A percentile compares a stretch with the other conserved stretches of the same genome.
Evolutionary conservation across 202 grass and related monocot species (phyloP).

Genomic region (Eragrostis tef): DNA sequence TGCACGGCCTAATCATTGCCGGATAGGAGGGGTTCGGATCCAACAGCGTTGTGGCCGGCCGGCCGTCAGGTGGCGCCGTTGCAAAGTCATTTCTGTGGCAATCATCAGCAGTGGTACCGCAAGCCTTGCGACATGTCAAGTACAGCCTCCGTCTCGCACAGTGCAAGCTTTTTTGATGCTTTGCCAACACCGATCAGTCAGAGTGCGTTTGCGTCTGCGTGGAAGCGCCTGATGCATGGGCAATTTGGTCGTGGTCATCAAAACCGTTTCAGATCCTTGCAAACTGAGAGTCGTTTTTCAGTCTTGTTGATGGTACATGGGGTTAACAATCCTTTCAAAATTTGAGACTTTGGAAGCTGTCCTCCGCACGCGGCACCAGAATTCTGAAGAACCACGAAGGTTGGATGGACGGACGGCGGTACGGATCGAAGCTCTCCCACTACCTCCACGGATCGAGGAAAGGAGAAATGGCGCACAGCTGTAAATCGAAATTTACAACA

Average conservation of each 20-base stretch:
- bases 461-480: not conserved
- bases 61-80: not conserved
- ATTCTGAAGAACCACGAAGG: not conserved
- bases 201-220: too few species aligned
- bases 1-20: constrained; percentile 17
- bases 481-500: not conserved
- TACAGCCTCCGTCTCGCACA: constrained; percentile 16
- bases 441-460: not conserved
- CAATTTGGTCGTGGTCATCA: too few species aligned
- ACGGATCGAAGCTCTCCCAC: not conserved
- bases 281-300: not conserved
- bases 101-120: not conserved
- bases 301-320: not conserved
- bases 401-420: not conserved
- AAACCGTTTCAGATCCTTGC: too few species aligned
- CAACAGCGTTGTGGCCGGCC: not conserved
- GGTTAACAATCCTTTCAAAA: not conserved
- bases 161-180: too few species aligned
- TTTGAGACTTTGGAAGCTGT: not conserved
- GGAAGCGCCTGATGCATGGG: too few species aligned
- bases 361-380: too few species aligned
- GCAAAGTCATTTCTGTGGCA: constrained; percentile 2
- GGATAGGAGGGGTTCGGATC: not conserved
- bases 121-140: not conserved
- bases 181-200: too few species aligned